Base-by-base conservation (phyloP, 805 yeast genomes). In the Sugiyamaella chiloensis region DNA sequence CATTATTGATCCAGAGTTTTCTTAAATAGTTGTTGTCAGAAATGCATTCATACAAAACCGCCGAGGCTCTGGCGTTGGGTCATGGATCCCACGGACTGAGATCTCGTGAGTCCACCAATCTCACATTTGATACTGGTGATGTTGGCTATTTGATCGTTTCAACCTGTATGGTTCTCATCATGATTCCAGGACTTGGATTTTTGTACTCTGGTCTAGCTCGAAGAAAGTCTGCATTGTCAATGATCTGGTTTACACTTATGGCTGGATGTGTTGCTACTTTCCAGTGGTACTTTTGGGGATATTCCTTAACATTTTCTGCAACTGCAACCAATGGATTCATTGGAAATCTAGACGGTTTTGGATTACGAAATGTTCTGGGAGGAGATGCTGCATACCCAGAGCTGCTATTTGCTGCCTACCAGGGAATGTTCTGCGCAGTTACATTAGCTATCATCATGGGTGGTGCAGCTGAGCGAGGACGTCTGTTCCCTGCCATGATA, bases 221-320 rank as follows among this genome's bases (percentile, higher is more conserved):
- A 61, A 72, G 96, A 60, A 89, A 89, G 65, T 81, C 88, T n/a
- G 96, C 96, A 0, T 71, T 89, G 40, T 83, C 91, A 14, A 77
- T 87, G 77, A 81, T 89, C 24, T 87, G 95, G 85, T 79, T 83
- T 6, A 80, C 79, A n/a, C 63, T 87, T 34, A 77, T 83, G 76
- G 77, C 88, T 4, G 80, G 86, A 4, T 74, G 84, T 54, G 80
- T 88, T 5, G 88, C 85, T 1, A 74, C 80, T 46, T 79, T 89
- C 61, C 96, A 89, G 63, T 91, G 98, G 98, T 91, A 89, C 66
- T 88, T 91, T 63, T 93, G 98, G 96, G 97, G 96, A n/a, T 90
- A 87, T 64, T 87, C 96, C 0, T 68, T 91, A 36, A 95, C 98
- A 3, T 89, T 93, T 60, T 80, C 91, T 0, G 59, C 74, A n/a